Evolutionary conservation across 1,284 basidiomycete species (phyloP).

Genomic region (Lentinula novae-zelandiae): DNA sequence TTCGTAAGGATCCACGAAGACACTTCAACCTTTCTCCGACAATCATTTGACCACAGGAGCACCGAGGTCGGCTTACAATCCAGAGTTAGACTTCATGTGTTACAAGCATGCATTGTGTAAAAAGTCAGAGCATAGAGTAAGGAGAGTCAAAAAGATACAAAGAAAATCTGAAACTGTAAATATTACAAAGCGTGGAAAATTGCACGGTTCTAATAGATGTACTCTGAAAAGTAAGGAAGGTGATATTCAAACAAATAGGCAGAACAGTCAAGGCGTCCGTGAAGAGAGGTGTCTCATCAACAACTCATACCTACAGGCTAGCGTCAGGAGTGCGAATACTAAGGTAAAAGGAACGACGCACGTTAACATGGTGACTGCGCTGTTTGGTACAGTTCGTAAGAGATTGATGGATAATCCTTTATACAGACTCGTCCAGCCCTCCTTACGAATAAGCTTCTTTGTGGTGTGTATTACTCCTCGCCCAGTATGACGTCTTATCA

Average conservation of each 20-base stretch:
- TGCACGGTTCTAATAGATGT: neutral
- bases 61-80: neutral
- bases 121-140: neutral
- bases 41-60: no score
- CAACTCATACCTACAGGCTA: slow-evolving; percentile 52
- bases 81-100: neutral
- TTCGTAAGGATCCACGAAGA: no score
- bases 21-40: no score
- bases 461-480: slow-evolving; percentile 73
- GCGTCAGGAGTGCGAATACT: neutral
- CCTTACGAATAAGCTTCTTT: slow-evolving; percentile 68
- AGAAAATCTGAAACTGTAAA: neutral
- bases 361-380: slow-evolving; percentile 92
- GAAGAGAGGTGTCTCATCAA: slow-evolving; percentile 59
- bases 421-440: slow-evolving; percentile 87
- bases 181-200: neutral
- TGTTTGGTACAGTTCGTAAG: slow-evolving; percentile 89
- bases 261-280: slow-evolving; percentile 19
- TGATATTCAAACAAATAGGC: neutral
- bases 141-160: neutral
- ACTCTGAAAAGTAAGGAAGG: neutral
- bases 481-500: slow-evolving; percentile 47
- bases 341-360: slow-evolving; percentile 43
- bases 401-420: slow-evolving; percentile 89
- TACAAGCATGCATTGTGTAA: neutral